phyloP scores from a whole-genome alignment of 2,329 filamentous ascomycete genomes.

The Xylariomycetidae sp. region DNA sequence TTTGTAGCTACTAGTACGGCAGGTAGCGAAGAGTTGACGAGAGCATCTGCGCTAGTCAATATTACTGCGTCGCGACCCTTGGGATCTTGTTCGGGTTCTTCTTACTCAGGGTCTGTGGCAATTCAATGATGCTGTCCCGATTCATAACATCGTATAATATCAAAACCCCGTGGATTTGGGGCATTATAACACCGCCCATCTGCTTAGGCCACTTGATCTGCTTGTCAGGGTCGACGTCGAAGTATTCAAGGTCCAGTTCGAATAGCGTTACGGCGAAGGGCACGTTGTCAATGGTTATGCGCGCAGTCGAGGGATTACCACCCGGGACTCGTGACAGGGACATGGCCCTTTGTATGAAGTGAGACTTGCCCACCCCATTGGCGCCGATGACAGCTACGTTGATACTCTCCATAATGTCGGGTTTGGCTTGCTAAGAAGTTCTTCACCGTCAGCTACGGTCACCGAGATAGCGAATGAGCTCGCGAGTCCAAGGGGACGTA shows the following conservation, averaged over 20 bases:
- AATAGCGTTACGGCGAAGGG: conserved; percentile 57
- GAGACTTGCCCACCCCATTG: conserved; percentile 63
- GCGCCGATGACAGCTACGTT: conserved; percentile 65
- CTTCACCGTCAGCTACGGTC: conserved; percentile 6
- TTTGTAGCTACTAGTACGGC: conserved; percentile 84
- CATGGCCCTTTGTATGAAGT: conserved; percentile 61
- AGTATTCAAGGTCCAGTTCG: conserved; percentile 62
- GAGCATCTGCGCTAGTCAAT: conserved; percentile 54
- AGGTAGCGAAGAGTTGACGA: conserved; percentile 68
- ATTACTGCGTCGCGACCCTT: conserved; percentile 1
- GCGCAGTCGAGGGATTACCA: conserved; percentile 50
- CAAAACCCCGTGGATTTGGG: conserved; percentile 76
- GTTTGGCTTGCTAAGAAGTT: conserved; percentile 9
- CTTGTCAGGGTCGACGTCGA: conserved; percentile 54
- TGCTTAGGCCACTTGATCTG: conserved; percentile 64
- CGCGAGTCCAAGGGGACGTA: conserved; percentile 5
- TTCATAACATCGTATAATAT: conserved; percentile 86
- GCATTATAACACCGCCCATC: conserved; percentile 65
- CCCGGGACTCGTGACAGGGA: conserved; percentile 49
- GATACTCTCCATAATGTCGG: conserved; percentile 50
- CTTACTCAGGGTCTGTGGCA: conserved; percentile 77
- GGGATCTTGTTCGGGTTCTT: conserved; percentile 19
- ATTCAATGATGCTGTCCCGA: conserved; percentile 65
- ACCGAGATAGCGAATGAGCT: conserved; percentile 5
- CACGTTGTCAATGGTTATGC: conserved; percentile 54